Evolutionary conservation across 768 basidiomycete genomes (phyloP).

Genomic region (Agrocybe praecox): DNA sequence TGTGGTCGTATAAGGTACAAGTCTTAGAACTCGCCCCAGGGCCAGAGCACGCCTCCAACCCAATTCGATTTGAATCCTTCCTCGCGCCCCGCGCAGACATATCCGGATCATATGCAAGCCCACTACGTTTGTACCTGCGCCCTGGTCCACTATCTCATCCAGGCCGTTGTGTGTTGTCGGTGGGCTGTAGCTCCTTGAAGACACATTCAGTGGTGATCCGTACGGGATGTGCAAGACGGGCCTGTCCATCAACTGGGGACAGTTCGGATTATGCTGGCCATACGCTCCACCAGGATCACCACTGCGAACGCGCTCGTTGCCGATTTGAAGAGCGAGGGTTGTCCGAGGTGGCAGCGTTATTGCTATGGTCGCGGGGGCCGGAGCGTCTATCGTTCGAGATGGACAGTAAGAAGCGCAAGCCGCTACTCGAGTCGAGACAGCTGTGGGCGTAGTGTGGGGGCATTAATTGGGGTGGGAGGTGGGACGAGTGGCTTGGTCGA

Average conservation of each 20-base stretch:
- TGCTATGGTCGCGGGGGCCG: conserved; percentile 11
- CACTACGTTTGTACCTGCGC: not conserved
- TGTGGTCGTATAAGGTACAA: too few species aligned
- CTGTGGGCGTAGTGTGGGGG: conserved; percentile 1
- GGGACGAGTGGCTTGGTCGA: conserved; percentile 8
- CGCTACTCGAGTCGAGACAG: conserved; percentile 2
- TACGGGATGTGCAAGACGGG: not conserved
- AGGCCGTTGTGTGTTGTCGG: not conserved
- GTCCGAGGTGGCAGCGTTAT: not conserved
- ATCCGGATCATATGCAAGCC: not conserved
- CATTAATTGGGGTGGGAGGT: conserved; percentile 16
- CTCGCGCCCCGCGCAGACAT: too few species aligned
- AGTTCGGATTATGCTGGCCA: conserved; percentile 2
- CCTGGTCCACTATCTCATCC: not conserved
- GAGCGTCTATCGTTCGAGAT: conserved; percentile 22
- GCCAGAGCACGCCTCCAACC: too few species aligned
- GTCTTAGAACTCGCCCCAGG: too few species aligned
- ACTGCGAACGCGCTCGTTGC: conserved; percentile 2
- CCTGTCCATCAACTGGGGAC: conserved; percentile 10
- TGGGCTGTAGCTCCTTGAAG: not conserved
- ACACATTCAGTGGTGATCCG: not conserved
- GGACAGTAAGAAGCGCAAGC: conserved; percentile 14
- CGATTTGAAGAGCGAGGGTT: conserved; percentile 18
- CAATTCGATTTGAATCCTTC: too few species aligned
- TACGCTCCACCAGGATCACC: not conserved